Base-by-base conservation (phyloP, 225 moss, liverwort and hornwort species). In the Sphagnum contortum region DNA sequence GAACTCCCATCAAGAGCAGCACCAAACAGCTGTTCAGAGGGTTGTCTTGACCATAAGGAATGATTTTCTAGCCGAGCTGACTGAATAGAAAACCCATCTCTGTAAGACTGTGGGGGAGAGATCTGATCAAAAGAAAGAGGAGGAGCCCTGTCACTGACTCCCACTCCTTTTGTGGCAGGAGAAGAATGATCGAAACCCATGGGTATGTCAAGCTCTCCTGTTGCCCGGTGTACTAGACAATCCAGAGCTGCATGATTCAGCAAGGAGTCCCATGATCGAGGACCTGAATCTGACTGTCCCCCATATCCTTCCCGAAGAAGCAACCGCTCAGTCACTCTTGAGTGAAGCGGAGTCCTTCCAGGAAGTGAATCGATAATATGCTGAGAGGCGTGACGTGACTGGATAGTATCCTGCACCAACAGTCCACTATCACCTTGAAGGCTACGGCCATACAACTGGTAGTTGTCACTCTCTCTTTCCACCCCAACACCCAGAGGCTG, bases 111-210 rank as follows among this genome's bases (percentile, higher is more conserved):
- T 1, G 88, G 82, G 11, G 93, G 93, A 44, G 93, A 93, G 57
- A 93, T 80, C 57, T 93, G 83, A 67, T 93, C 93, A 61, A 93
- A 93, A 7, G 83, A 80, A 72, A 93, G 72, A 9, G 90, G 93
- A 57, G 87, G 82, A 67, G 85, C 79, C 29, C 29, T 29, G 8
- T 69, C 78, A 14, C 77, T 66, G 60, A 71, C 61, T 57, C 73
- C 80, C 63, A 80, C 80, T 48, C 80, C 77, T 58, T 87, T 81
- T 55, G 89, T 86, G 66, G 90, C 88, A 12, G 93, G 88, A 29
- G 29, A 29, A 60, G 93, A 88, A 55, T 79, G 86, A 54, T 82
- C 73, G 44, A 82, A 76, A 9, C 70, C 76, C 29, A 68, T 69
- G 47, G 86, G 75, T 66, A 75, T 77, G 50, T 90, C 86, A 52